Evolutionary conservation across 1,284 basidiomycete species (phyloP).

Genomic region (Rhodotorula sp.): DNA sequence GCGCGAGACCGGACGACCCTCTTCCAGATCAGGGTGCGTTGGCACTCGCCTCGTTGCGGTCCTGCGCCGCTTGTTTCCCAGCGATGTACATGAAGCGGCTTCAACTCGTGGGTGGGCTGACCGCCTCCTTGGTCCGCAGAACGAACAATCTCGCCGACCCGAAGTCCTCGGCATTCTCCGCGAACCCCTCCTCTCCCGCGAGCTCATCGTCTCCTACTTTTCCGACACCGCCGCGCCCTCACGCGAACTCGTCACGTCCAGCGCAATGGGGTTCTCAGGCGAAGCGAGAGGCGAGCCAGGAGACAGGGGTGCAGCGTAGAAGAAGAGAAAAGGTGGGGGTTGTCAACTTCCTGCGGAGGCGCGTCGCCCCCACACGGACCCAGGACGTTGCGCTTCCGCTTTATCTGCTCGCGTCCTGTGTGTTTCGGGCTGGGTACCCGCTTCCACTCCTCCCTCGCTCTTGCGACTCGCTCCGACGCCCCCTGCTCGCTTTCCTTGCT

Average conservation of each 20-base stretch:
- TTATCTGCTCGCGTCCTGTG: background rate
- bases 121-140: background rate
- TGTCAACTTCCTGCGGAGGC: background rate
- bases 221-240: slow-evolving; percentile 25
- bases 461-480: too few relatives aligned
- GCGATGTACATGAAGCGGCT: background rate
- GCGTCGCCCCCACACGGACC: too few relatives aligned
- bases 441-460: too few relatives aligned
- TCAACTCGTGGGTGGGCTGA: background rate
- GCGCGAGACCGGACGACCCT: slow-evolving; percentile 6
- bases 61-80: background rate
- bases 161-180: slow-evolving; percentile 25
- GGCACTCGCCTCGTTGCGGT: background rate
- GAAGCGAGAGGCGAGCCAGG: slow-evolving; percentile 1
- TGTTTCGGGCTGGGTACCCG: too few relatives aligned
- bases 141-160: slow-evolving; percentile 4
- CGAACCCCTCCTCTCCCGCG: slow-evolving; percentile 16
- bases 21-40: slow-evolving; percentile 24
- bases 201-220: slow-evolving; percentile 39
- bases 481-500: background rate
- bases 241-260: slow-evolving; percentile 27
- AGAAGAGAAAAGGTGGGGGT: background rate
- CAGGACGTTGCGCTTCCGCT: too few relatives aligned
- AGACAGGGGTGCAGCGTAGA: background rate
- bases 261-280: slow-evolving; percentile 30